Percentiles rank a stretch among this genome's conserved stretches.
These are phyloP conservation scores for Mikania micrantha DNA, from an alignment of 129 eudicot species.

Conservation along the genomic window DNA sequence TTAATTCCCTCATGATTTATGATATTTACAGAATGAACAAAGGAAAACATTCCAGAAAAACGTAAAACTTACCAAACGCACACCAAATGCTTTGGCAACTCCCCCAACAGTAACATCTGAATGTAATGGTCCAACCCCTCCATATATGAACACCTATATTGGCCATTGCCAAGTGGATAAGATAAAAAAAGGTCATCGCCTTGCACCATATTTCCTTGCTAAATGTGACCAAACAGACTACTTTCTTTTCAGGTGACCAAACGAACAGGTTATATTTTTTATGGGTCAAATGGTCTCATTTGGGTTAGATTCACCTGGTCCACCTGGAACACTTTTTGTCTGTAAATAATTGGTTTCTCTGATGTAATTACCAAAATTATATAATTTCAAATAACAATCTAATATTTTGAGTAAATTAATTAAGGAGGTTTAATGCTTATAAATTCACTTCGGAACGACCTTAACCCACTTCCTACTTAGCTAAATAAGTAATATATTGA, in stretches of 20 bases:
- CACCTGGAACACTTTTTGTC: background rate
- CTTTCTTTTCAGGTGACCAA: background rate
- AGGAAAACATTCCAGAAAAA: constrained; percentile 2
- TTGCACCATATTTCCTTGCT: too few relatives aligned
- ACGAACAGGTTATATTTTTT: background rate
- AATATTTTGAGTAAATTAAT: background rate
- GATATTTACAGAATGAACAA: background rate
- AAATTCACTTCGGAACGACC: background rate
- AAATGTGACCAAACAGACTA: background rate
- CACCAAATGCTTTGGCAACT: constrained; percentile 96
- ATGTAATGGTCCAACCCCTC: constrained; percentile 91
- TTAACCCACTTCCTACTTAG: background rate
- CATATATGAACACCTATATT: constrained; percentile 27
- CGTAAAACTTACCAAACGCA: constrained; percentile 49
- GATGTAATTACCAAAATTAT: background rate
- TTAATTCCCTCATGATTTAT: background rate
- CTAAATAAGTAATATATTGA: background rate
- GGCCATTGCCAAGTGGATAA: background rate
- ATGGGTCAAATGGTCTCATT: background rate
- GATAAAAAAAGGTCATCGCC: background rate
- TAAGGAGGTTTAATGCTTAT: background rate
- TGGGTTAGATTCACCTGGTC: background rate
- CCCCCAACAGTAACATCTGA: constrained; percentile 87
- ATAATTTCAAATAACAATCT: background rate
- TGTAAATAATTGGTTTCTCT: background rate